Percentiles rank a stretch among this genome's conserved stretches.
Evolutionary conservation across 2,329 filamentous ascomycete genomes (phyloP).

Genomic region (Ophiostoma ulmi): DNA sequence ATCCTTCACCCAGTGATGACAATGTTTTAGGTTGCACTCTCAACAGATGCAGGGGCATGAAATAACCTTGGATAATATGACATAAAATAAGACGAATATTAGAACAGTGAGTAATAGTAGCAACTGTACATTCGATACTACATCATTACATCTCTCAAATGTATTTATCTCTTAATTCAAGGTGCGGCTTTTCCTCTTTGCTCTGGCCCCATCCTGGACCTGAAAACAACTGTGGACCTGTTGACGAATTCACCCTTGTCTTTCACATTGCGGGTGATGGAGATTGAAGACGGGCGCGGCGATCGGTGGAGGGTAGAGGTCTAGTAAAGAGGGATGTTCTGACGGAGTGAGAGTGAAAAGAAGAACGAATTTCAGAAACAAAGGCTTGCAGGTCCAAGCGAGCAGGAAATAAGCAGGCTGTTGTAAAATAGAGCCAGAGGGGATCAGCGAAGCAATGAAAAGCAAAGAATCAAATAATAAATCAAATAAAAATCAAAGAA

Average conservation of each 20-base stretch:
- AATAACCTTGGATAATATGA: background rate
- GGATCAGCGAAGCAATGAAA: background rate
- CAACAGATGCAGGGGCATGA: background rate
- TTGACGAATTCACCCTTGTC: slow-evolving; percentile 9
- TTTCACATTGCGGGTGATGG: slow-evolving; percentile 1
- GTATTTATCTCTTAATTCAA: background rate
- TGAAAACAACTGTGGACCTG: background rate
- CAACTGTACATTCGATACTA: background rate
- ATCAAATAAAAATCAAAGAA: no score
- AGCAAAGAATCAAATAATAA: background rate
- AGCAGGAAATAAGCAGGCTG: slow-evolving; percentile 10
- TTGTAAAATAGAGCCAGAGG: background rate
- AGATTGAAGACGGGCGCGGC: background rate
- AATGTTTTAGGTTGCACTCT: background rate
- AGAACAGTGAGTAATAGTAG: background rate
- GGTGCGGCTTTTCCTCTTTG: slow-evolving; percentile 6
- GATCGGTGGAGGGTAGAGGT: slow-evolving; percentile 4
- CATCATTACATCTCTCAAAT: background rate
- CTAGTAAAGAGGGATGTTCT: background rate
- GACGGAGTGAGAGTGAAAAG: background rate
- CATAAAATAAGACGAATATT: background rate
- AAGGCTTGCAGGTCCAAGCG: background rate
- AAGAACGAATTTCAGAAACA: background rate
- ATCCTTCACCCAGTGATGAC: background rate
- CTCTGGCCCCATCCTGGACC: background rate